A percentile compares a stretch with the other conserved stretches of the same genome.
Evolutionary conservation across 352 stramenopile genomes (phyloP).

Genomic region (Phytophthora aleatoria): DNA sequence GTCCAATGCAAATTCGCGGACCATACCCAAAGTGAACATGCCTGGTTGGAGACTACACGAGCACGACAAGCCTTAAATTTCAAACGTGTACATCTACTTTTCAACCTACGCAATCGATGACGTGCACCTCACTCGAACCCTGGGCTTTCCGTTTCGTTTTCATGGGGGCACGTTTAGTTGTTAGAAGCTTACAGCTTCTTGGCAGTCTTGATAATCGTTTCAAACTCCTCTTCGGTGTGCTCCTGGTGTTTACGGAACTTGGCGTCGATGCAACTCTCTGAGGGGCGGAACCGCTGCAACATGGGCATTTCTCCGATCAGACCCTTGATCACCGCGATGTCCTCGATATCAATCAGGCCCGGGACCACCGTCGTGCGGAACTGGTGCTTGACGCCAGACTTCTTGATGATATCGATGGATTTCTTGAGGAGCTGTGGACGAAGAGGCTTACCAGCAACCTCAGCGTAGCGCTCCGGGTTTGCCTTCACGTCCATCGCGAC

Average conservation of each 20-base stretch:
- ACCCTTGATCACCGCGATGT: constrained; percentile 33
- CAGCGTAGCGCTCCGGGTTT: constrained; percentile 30
- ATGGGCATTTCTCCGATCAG: constrained; percentile 25
- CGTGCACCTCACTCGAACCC: no score
- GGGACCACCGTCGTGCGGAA: constrained; percentile 40
- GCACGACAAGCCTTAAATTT: no score
- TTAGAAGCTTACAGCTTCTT: constrained; percentile 25
- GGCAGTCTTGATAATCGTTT: constrained; percentile 23
- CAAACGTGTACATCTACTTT: no score
- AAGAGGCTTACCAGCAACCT: constrained; percentile 33
- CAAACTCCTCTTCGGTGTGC: constrained; percentile 36
- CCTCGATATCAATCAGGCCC: constrained; percentile 36
- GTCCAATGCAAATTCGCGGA: no score
- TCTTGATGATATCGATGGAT: constrained; percentile 38
- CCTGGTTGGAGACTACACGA: no score
- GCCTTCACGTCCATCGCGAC: constrained; percentile 39
- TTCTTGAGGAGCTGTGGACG: constrained; percentile 34
- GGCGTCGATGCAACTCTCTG: constrained; percentile 31
- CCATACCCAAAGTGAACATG: no score
- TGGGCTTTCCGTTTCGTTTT: no score
- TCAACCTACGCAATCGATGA: no score
- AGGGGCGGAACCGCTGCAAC: constrained; percentile 35
- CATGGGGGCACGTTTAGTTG: no score
- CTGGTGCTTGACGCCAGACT: constrained; percentile 31
- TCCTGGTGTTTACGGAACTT: constrained; percentile 30